Base-by-base conservation (phyloP, 1,139 yeast species). In the Kluyveromyces marxianus region DNA sequence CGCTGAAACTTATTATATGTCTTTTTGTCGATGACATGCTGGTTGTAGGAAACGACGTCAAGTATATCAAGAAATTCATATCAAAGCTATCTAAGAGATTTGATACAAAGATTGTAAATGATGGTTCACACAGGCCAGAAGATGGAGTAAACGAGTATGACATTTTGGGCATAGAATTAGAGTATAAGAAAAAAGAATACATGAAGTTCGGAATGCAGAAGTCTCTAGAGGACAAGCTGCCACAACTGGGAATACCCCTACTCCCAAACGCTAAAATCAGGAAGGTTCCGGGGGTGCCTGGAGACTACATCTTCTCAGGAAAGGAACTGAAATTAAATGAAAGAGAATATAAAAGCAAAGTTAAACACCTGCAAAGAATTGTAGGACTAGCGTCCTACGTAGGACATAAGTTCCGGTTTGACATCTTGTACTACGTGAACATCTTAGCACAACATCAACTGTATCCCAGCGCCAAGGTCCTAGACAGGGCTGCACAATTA, bases 1-100 rank as follows among this genome's bases (percentile, higher is more conserved):
- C 37, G 10, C 24, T 21, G 37, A 35, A 35, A 21, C 37, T 40
- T 21, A 28, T 33, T 10, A 6, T 48, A 2, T 46, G 49, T 29
- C 26, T 49, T 27, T 49, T 48, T 14, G 50, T 46, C 8, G 50
- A 49, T 27, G 50, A 48, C 25, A 48, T 49, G 47, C 21, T 49
- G 10, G 41, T 48, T 1, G 28, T 34, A 27, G 29, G 32, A 5
- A 27, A 28, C 14, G 25, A 41, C 31, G 32, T 8, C 24, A 7
- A 40, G 4, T n/a, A 25, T 14, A 25, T 26, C n/a, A 26, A 10
- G 4, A 24, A 27, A 7, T 26, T 37, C 31, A 37, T 37, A n/a
- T 8, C 4, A 4, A 37, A 37, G n/a, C 39, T 37, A 7, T 4
- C 7, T 24, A 26, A 25, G 25, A 32, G 34, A 26, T 40, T 29